phyloP scores from a whole-genome alignment of 805 yeast species.

The Candida krabiensis region DNA sequence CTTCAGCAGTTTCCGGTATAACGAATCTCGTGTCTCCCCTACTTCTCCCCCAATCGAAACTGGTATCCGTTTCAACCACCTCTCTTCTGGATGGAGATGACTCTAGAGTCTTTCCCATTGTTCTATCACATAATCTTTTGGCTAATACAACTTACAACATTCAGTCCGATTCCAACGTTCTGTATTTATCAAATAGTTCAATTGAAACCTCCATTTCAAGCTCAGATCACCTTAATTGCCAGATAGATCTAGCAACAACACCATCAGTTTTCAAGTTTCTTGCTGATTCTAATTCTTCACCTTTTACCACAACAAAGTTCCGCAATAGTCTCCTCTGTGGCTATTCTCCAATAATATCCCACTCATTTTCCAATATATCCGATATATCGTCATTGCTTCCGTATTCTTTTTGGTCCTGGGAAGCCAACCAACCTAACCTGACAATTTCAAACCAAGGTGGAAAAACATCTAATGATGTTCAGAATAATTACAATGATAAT shows the following conservation, averaged over 20 bases:
- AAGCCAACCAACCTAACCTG: slow-evolving; percentile 48
- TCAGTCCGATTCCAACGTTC: slow-evolving; percentile 10
- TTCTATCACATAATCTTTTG: slow-evolving; percentile 29
- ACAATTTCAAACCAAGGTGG: slow-evolving; percentile 3
- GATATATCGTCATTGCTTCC: slow-evolving; percentile 34
- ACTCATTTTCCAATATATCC: slow-evolving; percentile 25
- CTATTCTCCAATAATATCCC: slow-evolving; percentile 61
- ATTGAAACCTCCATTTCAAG: slow-evolving; percentile 1
- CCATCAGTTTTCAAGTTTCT: slow-evolving; percentile 21
- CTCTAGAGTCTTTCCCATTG: slow-evolving; percentile 38
- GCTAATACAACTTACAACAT: slow-evolving; percentile 33
- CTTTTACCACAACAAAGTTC: slow-evolving; percentile 42
- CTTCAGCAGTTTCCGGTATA: background rate
- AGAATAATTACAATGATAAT: slow-evolving; percentile 2
- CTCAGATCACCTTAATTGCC: slow-evolving; percentile 1
- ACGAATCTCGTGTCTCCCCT: slow-evolving; percentile 7
- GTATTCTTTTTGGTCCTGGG: slow-evolving; percentile 75
- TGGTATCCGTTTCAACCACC: slow-evolving; percentile 18
- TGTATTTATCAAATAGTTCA: slow-evolving; percentile 12
- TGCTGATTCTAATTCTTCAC: slow-evolving; percentile 36
- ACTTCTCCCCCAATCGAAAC: background rate
- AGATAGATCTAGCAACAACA: background rate
- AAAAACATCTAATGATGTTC: slow-evolving; percentile 3
- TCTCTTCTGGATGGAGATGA: slow-evolving; percentile 35
- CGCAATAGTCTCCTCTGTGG: slow-evolving; percentile 53